Conservation (phyloP, 73 alveolate species). For the Uronychia setigera region DNA sequence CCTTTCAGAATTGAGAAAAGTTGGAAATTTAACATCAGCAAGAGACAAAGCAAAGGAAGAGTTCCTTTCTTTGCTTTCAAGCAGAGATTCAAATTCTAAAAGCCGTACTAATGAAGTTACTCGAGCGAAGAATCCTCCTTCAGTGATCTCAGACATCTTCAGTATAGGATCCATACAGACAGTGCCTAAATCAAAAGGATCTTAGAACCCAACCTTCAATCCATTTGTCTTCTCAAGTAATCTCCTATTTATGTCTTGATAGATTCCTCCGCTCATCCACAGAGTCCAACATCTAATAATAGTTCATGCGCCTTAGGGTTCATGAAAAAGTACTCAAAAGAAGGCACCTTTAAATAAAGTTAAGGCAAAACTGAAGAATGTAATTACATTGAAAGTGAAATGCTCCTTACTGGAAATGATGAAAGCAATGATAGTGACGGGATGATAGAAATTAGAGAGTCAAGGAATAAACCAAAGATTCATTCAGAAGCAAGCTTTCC, state of each 20-base stretch:
- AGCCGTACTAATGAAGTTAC: background rate
- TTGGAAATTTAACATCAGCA: no score
- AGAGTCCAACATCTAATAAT: no score
- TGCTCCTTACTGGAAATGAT: background rate
- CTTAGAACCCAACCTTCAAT: background rate
- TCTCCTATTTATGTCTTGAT: background rate
- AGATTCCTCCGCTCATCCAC: no score
- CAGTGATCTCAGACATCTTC: background rate
- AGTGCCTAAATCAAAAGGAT: background rate
- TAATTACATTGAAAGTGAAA: background rate
- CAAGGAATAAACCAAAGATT: background rate
- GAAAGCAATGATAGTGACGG: background rate
- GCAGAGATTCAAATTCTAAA: background rate
- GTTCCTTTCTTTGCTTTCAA: no score
- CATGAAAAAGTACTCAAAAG: background rate
- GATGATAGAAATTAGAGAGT: background rate
- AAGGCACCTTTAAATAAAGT: background rate
- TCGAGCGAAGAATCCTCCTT: background rate
- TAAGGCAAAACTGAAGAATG: background rate
- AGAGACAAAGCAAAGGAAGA: no score
- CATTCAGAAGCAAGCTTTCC: background rate
- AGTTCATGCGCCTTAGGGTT: no score
- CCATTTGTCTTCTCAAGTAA: background rate
- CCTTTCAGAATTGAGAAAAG: no score
- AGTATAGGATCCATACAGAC: background rate